phyloP scores from a whole-genome alignment of 306 rosid species.

The Leucaena leucocephala region DNA sequence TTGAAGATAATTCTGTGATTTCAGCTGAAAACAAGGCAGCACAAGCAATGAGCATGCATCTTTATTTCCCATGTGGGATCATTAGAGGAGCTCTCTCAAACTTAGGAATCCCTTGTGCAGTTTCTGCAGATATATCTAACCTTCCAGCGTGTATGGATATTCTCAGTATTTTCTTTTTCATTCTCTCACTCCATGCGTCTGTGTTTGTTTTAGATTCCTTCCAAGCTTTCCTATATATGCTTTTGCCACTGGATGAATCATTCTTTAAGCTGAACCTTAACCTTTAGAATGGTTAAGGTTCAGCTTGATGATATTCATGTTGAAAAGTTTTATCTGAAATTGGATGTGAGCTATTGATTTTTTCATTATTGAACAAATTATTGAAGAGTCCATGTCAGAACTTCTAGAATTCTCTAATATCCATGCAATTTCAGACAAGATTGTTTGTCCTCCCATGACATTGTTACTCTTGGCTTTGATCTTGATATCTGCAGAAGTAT shows the following conservation, averaged over 20 bases:
- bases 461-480: constrained; percentile 15
- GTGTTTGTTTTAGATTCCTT: neutral
- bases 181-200: neutral
- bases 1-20: constrained; percentile 57
- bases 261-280: constrained; percentile 2
- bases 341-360: constrained; percentile 12
- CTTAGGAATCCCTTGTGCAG: constrained; percentile 96
- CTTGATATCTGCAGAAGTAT: constrained; percentile 12
- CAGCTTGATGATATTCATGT: constrained; percentile 29
- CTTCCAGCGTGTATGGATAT: constrained; percentile 84
- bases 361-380: constrained; percentile 11
- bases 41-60: constrained; percentile 86
- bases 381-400: constrained; percentile 1
- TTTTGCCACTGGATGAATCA: constrained; percentile 9
- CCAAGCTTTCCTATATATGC: constrained; percentile 1
- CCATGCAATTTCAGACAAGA: neutral
- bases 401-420: neutral
- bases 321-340: constrained; percentile 8
- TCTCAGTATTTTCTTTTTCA: constrained; percentile 12
- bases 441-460: constrained; percentile 1
- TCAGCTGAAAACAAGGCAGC: constrained; percentile 64
- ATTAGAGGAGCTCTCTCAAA: constrained; percentile 96
- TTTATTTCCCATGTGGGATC: constrained; percentile 94
- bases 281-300: neutral
- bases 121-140: constrained; percentile 85